Conservation (phyloP, 176 grass and related monocot genomes). For the Lolium rigidum region DNA sequence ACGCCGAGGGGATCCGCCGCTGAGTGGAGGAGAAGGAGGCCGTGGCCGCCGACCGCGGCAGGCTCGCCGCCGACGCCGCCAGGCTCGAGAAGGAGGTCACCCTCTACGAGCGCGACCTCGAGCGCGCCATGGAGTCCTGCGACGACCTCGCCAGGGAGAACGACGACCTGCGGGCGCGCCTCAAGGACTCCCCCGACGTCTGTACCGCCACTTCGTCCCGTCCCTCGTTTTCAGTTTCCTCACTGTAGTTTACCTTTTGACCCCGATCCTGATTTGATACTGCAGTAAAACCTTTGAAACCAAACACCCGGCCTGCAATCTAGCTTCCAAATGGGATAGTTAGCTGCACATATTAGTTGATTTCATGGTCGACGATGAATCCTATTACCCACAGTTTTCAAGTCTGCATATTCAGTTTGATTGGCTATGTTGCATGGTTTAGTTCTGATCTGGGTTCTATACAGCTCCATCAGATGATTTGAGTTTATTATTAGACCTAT, state of each 20-base stretch:
- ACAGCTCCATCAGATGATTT: background rate
- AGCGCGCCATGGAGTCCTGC: conserved; percentile 82
- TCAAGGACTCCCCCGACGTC: conserved; percentile 46
- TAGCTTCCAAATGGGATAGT: background rate
- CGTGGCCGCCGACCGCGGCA: conserved; percentile 39
- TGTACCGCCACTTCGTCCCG: background rate
- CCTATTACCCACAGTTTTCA: too few relatives aligned
- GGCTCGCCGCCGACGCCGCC: conserved; percentile 51
- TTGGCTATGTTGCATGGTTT: background rate
- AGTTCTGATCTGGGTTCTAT: background rate
- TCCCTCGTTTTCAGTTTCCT: background rate
- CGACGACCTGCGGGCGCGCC: conserved; percentile 56
- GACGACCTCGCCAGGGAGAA: conserved; percentile 84
- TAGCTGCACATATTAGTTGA: background rate
- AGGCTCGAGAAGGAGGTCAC: conserved; percentile 77
- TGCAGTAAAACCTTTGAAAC: background rate
- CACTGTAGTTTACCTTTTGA: background rate
- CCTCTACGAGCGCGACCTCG: conserved; percentile 87
- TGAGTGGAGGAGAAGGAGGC: conserved; percentile 85
- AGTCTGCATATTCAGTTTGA: background rate
- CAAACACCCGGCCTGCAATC: background rate
- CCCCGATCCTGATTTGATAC: background rate
- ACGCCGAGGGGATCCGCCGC: conserved; percentile 68
- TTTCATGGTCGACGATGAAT: background rate
- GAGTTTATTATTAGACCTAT: too few relatives aligned